Evolutionary conservation across 768 basidiomycete genomes (phyloP), one percentile per base, ranked within the genome.

Genomic region (Phaffia australis): DNA sequence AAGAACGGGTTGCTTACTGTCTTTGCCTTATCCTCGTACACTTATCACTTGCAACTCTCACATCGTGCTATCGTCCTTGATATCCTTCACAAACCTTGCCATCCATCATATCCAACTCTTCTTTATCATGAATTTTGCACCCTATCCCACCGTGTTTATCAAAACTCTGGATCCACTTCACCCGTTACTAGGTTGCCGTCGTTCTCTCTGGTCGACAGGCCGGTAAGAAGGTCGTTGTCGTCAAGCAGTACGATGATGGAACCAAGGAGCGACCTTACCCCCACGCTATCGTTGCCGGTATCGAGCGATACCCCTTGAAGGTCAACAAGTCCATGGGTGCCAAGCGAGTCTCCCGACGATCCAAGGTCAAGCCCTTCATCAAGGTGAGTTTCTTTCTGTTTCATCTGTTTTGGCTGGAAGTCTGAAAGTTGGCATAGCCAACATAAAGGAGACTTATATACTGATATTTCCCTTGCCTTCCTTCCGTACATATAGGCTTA

Each of bases 351-450:
- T 84, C 87, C 72, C 83, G 82, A 80, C 83, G 95, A 81, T 91
- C 85, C 81, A 94, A 92, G 80, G 87, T 99, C 79, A 99, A 99
- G 84, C 95, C 95, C 72, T 99, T 99, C 80, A 91, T 99, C 83
- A 98, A 99, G 85, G 93, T 91, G 73, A 72, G 83, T 78, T 60
- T 46, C 6, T 27, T n/a, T 27, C 27, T 54, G 52, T 27, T 54
- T 54, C 18, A n/a, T 54, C 52, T 54, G 21, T 27, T n/a, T 16
- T 27, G 6, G 27, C 3, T n/a, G 21, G 56, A 58, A 23, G 21
- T 60, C 2, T 30, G 35, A 9, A 15, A 5, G 30, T 30, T 60
- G 19, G 8, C 21, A 42, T 5, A 19, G 25, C 9, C 29, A 8
- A 35, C 30, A 27, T 14, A 16, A 35, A 15, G 14, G 42, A 3